These are phyloP conservation scores for Backusella morwellensis DNA, from an alignment of 192 early-diverging fungal genomes.

Conservation along the genomic window DNA sequence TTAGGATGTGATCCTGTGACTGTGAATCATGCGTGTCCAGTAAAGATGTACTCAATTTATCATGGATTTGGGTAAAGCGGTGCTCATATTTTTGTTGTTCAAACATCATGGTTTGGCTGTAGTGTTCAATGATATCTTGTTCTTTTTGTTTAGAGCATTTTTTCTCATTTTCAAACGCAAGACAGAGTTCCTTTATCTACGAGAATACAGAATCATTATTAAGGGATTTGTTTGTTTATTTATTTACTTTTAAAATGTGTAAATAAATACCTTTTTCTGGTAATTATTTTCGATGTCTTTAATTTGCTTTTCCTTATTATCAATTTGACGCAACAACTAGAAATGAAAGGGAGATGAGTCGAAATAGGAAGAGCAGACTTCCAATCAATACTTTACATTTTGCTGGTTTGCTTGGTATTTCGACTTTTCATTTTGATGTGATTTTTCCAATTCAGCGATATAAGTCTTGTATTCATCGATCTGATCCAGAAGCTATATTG, in stretches of 20 bases:
- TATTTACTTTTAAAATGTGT: neutral
- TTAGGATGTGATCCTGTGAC: neutral
- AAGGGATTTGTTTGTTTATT: neutral
- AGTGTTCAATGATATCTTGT: neutral
- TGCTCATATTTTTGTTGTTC: neutral
- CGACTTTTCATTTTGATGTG: neutral
- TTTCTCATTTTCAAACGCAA: neutral
- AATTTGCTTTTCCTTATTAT: neutral
- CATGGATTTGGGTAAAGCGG: neutral
- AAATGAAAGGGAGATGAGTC: neutral
- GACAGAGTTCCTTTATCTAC: neutral
- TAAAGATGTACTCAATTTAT: neutral
- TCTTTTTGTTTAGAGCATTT: neutral
- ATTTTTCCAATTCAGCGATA: neutral
- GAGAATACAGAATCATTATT: neutral
- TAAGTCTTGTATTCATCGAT: neutral
- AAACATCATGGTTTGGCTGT: neutral
- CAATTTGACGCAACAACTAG: slow-evolving; percentile 18
- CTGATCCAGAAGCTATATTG: slow-evolving; percentile 5
- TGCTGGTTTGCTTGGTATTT: neutral
- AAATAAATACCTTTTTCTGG: slow-evolving; percentile 1
- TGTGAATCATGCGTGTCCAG: neutral
- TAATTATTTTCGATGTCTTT: neutral
- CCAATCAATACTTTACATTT: neutral
- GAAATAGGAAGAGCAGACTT: neutral